Evolutionary conservation across 2,329 filamentous ascomycete genomes (phyloP), one percentile per base, ranked within the genome.

Genomic region (Trichoderma cornu-damae): DNA sequence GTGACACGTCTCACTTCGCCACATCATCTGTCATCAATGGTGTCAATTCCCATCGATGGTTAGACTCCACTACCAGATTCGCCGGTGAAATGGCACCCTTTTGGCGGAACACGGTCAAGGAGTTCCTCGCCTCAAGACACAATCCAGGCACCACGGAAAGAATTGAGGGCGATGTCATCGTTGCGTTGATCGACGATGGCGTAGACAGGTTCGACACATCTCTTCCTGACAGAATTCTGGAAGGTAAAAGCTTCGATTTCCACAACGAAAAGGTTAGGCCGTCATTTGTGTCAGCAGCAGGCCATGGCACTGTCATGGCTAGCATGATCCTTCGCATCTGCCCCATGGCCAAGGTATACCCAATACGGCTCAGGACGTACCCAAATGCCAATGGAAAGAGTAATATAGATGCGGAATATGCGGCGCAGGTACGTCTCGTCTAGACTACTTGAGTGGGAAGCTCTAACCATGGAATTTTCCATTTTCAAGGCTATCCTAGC

Each of bases 291-390:
- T 52, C 49, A 1, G 49, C 35, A 3, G 60, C 16, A 1, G 62
- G 61, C 4, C 64, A 67, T n/a, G 62, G 66, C 1, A 66, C 65
- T 0, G 59, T 61, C 8, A 66, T 65, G 64, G 66, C 65, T 1
- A 63, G 52, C 35, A 64, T 64, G 61, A 67, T 67, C 14, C 24
- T 59, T 3, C 59, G 60, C 3, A 58, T 65, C 1, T 67, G 65
- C 12, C 64, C 64, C 1, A 66, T 66, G 65, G 65, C 60, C 11
- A 64, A 61, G 32, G 60, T 66, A 3, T 65, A 65, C 18, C 58
- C 63, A 0, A 65, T 67, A 20, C 60, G 63, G 1, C 61, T 68
- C 14, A 57, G 60, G 37, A 66, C 22, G 22, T 43, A 43, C 18
- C 11, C 16, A 24, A 32, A 34, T 11, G 22, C 8, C n/a, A n/a